phyloP scores from a whole-genome alignment of 2,329 filamentous ascomycete genomes.

The Pseudopithomyces chartarum region DNA sequence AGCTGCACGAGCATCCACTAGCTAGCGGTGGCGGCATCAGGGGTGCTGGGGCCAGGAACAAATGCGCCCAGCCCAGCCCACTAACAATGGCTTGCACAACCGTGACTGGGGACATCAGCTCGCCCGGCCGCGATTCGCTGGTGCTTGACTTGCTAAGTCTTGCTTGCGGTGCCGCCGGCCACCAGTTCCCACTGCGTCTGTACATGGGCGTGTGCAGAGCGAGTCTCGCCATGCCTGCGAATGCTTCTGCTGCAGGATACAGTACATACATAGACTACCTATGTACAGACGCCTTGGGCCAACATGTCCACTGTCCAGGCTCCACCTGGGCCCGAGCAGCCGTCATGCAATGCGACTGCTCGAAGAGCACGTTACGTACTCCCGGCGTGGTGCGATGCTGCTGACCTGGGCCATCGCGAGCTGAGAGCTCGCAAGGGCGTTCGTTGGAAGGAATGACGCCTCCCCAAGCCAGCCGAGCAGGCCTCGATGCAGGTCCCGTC shows the following conservation, averaged over 20 bases:
- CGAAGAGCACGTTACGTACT: neutral
- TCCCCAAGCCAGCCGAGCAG: slow-evolving; percentile 1
- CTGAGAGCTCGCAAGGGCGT: slow-evolving; percentile 1
- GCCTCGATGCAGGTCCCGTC: neutral
- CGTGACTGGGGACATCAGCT: slow-evolving; percentile 4
- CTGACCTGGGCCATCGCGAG: slow-evolving; percentile 3
- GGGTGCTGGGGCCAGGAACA: slow-evolving; percentile 34
- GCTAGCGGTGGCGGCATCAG: slow-evolving; percentile 25
- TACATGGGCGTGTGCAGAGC: neutral
- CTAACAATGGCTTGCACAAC: slow-evolving; percentile 18
- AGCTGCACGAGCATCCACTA: slow-evolving; percentile 24
- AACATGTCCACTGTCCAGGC: too few relatives aligned
- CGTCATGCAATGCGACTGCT: neutral
- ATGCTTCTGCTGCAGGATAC: too few relatives aligned
- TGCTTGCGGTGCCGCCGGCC: slow-evolving; percentile 7
- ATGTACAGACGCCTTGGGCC: too few relatives aligned
- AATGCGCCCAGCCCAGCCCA: slow-evolving; percentile 28
- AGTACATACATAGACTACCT: too few relatives aligned
- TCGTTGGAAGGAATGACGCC: neutral
- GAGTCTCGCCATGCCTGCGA: neutral
- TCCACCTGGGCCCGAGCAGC: neutral
- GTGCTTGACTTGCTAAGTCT: neutral
- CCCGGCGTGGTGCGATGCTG: neutral
- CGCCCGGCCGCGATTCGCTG: slow-evolving; percentile 23
- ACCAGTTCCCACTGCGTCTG: neutral